phyloP scores from a whole-genome alignment of 345 rosid species.

The Gossypium stocksii region DNA sequence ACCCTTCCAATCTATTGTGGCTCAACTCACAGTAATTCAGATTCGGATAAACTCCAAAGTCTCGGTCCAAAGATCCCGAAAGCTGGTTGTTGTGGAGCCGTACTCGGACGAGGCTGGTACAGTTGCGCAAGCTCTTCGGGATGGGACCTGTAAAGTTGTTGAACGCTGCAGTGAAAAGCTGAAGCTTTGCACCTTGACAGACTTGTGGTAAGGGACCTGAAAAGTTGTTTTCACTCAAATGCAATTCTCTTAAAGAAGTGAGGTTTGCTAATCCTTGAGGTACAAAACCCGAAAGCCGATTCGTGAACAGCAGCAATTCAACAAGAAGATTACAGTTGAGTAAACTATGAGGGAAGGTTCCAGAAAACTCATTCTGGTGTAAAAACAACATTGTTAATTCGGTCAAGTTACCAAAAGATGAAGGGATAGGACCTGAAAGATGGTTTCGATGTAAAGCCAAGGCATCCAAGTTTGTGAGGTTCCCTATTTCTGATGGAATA shows the following conservation, averaged over 20 bases:
- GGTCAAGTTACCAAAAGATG: slow-evolving; percentile 12
- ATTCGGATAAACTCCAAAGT: slow-evolving; percentile 18
- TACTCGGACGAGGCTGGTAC: slow-evolving; percentile 31
- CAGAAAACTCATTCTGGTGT: slow-evolving; percentile 18
- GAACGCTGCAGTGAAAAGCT: slow-evolving; percentile 11
- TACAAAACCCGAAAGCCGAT: slow-evolving; percentile 1
- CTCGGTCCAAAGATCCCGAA: slow-evolving; percentile 23
- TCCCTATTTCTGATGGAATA: slow-evolving; percentile 16
- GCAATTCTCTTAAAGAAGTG: slow-evolving; percentile 4
- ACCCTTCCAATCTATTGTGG: slow-evolving; percentile 27
- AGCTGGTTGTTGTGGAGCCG: slow-evolving; percentile 24
- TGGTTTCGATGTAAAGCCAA: slow-evolving; percentile 3
- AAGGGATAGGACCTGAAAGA: slow-evolving; percentile 14
- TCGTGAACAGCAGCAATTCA: background rate
- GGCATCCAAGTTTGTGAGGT: slow-evolving; percentile 2
- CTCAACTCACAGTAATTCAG: slow-evolving; percentile 30
- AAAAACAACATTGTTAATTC: slow-evolving; percentile 16
- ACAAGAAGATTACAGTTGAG: background rate
- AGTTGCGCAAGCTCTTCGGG: slow-evolving; percentile 27
- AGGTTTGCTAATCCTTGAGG: slow-evolving; percentile 16
- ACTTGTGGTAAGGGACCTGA: slow-evolving; percentile 18
- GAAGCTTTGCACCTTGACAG: slow-evolving; percentile 16
- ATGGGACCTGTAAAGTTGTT: slow-evolving; percentile 29
- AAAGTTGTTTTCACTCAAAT: slow-evolving; percentile 18
- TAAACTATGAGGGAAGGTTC: slow-evolving; percentile 16